Conservation (phyloP, 495 filamentous ascomycete species). For the Margaritispora aquatica region DNA sequence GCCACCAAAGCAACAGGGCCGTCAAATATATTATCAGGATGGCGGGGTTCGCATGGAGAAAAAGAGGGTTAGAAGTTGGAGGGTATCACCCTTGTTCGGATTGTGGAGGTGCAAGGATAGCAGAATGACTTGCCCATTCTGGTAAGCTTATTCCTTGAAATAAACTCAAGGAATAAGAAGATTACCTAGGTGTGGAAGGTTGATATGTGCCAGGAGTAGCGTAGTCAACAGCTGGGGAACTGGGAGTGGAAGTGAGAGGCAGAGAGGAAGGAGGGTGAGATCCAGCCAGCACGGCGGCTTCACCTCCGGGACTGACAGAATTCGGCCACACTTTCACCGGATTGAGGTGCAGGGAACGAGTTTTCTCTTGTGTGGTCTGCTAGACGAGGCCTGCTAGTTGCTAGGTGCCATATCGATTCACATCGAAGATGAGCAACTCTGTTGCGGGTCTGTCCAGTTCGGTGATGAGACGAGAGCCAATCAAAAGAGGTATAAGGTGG, state of each 20-base stretch:
- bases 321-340: slow-evolving; percentile 22
- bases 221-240: too few relatives aligned
- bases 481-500: background rate
- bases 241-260: too few relatives aligned
- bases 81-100: slow-evolving; percentile 10
- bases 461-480: background rate
- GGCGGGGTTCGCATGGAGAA: slow-evolving; percentile 25
- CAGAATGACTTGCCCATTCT: background rate
- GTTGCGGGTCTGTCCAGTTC: background rate
- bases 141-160: background rate
- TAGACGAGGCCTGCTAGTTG: background rate
- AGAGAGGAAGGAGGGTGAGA: background rate
- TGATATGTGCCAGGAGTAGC: background rate
- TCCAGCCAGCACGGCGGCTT: slow-evolving; percentile 13
- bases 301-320: slow-evolving; percentile 10
- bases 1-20: slow-evolving; percentile 19
- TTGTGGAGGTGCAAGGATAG: slow-evolving; percentile 13
- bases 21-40: slow-evolving; percentile 17
- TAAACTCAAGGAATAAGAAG: background rate
- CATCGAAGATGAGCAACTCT: background rate
- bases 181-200: background rate
- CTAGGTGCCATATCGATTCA: background rate
- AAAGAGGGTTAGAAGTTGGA: slow-evolving; percentile 2
- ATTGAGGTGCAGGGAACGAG: background rate
- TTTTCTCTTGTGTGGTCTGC: background rate